Evolutionary conservation across 169 alveolate genomes (phyloP).

Genomic region (Perkinsus chesapeaki): DNA sequence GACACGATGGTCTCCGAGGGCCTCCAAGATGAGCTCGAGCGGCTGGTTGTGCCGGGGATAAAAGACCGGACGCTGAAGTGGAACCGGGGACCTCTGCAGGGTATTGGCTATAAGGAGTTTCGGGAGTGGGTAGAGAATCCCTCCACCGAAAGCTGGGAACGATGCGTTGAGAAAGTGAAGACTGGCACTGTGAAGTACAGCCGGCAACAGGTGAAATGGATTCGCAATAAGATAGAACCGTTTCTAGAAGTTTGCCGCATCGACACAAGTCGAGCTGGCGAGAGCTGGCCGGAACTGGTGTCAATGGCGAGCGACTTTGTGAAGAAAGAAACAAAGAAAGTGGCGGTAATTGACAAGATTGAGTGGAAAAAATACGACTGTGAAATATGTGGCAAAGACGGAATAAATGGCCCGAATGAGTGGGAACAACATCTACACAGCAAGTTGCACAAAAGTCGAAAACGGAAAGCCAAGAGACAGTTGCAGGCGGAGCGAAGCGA

Average conservation of each 20-base stretch:
- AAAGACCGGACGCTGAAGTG: not conserved
- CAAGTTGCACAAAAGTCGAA: not conserved
- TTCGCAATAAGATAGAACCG: slow-evolving; percentile 43
- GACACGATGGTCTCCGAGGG: slow-evolving; percentile 45
- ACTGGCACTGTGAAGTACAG: slow-evolving; percentile 47
- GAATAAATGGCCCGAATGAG: not conserved
- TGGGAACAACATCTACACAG: not conserved
- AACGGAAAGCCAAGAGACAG: not conserved
- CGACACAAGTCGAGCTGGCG: not conserved
- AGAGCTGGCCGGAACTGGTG: not conserved
- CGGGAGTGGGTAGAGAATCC: slow-evolving; percentile 20
- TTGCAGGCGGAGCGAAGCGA: not conserved
- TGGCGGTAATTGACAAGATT: not conserved
- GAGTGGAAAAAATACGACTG: not conserved
- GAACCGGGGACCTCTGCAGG: slow-evolving; percentile 46
- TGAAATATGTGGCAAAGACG: not conserved
- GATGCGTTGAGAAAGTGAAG: slow-evolving; percentile 38
- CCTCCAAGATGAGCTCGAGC: slow-evolving; percentile 41
- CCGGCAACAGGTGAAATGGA: slow-evolving; percentile 47
- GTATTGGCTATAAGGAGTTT: slow-evolving; percentile 63
- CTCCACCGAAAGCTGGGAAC: slow-evolving; percentile 16
- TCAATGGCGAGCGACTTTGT: not conserved
- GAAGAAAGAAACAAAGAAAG: not conserved
- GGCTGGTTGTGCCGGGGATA: slow-evolving; percentile 14
- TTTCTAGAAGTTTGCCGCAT: not conserved